Evolutionary conservation across 2,329 filamentous ascomycete species (phyloP).

Genomic region (Pseudogymnoascus sp.): DNA sequence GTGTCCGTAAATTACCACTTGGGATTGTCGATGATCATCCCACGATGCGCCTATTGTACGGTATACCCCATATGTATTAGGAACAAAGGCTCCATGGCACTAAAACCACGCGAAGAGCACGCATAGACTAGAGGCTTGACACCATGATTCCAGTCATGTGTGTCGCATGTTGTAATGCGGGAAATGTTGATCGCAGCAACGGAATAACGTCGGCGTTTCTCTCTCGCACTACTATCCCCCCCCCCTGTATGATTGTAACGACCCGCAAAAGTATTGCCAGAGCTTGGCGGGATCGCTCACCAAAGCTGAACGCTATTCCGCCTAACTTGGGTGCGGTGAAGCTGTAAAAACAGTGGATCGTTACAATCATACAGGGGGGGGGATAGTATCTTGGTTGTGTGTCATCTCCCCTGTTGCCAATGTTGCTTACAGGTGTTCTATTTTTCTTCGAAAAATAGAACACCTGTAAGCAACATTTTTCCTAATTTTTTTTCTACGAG

Average conservation of each 20-base stretch:
- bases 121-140: neutral
- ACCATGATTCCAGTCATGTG: neutral
- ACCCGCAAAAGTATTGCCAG: no score
- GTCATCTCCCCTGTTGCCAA: neutral
- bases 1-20: neutral
- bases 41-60: neutral
- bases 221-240: no score
- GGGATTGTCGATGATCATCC: neutral
- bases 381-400: neutral
- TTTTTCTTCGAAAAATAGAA: no score
- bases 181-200: neutral
- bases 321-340: no score
- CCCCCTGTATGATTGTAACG: no score
- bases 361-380: no score
- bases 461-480: no score
- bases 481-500: no score
- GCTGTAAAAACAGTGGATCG: no score
- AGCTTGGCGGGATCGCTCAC: no score
- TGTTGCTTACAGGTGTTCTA: neutral
- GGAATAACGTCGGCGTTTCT: neutral
- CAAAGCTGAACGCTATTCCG: no score
- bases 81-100: neutral
- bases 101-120: neutral
- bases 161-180: neutral
- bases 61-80: neutral